Evolutionary conservation across 208 protist genomes (phyloP).

Genomic region (Leishmania lainsoni): DNA sequence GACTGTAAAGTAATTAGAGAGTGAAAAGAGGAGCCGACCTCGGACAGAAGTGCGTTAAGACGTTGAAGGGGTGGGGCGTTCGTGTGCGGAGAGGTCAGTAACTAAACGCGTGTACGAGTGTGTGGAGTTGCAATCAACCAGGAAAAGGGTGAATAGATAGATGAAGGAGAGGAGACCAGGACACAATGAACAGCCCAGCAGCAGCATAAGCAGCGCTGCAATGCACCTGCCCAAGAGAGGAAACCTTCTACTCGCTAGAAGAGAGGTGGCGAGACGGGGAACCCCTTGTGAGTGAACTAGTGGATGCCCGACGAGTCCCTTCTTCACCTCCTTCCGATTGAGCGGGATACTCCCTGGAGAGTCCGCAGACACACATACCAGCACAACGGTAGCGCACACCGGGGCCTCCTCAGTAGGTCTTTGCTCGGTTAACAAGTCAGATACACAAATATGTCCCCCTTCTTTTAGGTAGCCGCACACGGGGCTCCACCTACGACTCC

Average conservation of each 20-base stretch:
- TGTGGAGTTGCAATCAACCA: background rate
- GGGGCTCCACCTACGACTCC: background rate
- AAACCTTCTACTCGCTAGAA: background rate
- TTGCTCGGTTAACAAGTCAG: background rate
- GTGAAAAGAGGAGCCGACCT: background rate
- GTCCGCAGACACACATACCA: background rate
- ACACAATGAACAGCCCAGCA: background rate
- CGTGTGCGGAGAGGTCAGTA: background rate
- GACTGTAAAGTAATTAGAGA: background rate
- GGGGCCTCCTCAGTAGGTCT: background rate
- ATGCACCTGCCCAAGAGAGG: background rate
- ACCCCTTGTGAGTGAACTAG: background rate
- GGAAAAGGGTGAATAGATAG: no score
- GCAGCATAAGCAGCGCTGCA: background rate
- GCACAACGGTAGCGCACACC: background rate
- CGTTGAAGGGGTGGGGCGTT: background rate
- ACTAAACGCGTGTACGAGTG: background rate
- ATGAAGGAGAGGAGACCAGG: background rate
- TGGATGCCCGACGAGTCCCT: background rate
- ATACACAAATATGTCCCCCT: background rate
- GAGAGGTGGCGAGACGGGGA: background rate
- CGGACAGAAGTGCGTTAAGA: background rate
- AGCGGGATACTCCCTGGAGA: background rate
- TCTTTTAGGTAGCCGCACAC: background rate
- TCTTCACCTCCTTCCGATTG: background rate